Base-by-base conservation (phyloP, 2,329 filamentous ascomycete species). In the Ophiobolus disseminans region DNA sequence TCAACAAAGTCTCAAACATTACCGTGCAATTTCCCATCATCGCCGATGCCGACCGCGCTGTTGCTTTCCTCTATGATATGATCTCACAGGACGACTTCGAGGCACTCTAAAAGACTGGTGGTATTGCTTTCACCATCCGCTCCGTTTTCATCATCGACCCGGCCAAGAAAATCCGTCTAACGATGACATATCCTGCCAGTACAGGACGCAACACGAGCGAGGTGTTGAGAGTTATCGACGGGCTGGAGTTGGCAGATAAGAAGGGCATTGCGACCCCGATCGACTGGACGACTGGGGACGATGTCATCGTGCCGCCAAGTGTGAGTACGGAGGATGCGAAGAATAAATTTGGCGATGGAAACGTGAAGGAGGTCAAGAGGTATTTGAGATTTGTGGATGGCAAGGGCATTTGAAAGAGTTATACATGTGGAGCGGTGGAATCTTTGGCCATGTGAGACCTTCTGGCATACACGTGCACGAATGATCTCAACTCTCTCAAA, bases 61-160 rank as follows among this genome's bases (percentile, higher is more conserved):
- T 80, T 41, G 77, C 78, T 25, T 78, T 70, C 55, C 68, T 76
- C 14, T 80, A 79, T 68, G 78, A 80, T 61, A 79, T 80, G 78
- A 73, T 80, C 50, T 76, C 78, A 53, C 75, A 80, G 62, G 76
- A 79, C 51, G 78, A 80, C 51, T 77, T 82, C 51, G 82, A 82
- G 70, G 82, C 82, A 63, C 75, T 85, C 50, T 76, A 82, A 45
- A 55, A 65, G 48, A 78, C 77, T 66, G 76, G 74, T 8, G 74
- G 74, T 63, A 89, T 93, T 64, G 91, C 91, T 47, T 93, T 96
- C 78, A 96, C 92, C 65, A 96, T 97, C 78, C 90, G 92, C 68
- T 91, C 89, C 64, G 92, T 96, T 72, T 96, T 95, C 82, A 82
- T 96, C 78, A 94, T 96, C 75, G 91, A 96, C 80, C 91, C 91